Percentiles rank a stretch among this genome's conserved stretches.
These are phyloP conservation scores for Phytophthora hybrid DNA, from an alignment of 352 stramenopile genomes.

Conservation along the genomic window DNA sequence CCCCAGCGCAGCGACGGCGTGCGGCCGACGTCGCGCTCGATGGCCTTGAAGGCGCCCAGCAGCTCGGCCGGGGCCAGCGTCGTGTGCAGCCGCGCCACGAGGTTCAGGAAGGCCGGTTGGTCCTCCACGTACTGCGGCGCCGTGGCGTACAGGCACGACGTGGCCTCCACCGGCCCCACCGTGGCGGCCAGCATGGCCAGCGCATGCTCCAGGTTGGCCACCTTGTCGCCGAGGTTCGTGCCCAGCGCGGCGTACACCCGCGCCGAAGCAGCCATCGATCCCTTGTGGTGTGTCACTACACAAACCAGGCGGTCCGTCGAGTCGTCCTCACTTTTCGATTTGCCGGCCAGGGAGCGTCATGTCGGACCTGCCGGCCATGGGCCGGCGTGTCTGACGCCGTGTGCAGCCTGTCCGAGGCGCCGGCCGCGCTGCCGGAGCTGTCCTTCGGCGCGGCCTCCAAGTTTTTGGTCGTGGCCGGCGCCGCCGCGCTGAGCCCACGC, in stretches of 20 bases:
- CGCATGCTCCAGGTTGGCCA: conserved; percentile 71
- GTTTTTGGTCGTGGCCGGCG: too few relatives aligned
- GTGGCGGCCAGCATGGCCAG: conserved; percentile 54
- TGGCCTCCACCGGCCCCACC: conserved; percentile 69
- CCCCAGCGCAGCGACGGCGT: conserved; percentile 86
- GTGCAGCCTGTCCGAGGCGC: too few relatives aligned
- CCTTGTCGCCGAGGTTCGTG: conserved; percentile 82
- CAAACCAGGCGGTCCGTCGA: background rate
- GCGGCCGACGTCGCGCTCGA: conserved; percentile 92
- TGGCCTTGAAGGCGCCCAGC: conserved; percentile 87
- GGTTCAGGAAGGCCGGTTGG: conserved; percentile 96
- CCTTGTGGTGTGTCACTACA: background rate
- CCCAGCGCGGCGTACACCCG: conserved; percentile 73
- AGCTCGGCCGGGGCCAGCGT: conserved; percentile 77
- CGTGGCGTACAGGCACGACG: conserved; percentile 94
- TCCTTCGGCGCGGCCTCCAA: too few relatives aligned
- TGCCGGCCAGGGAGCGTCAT: background rate
- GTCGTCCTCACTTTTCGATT: background rate
- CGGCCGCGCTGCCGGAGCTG: too few relatives aligned
- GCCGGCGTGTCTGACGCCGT: too few relatives aligned
- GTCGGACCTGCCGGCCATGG: background rate
- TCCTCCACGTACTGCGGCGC: conserved; percentile 95
- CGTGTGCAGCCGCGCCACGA: conserved; percentile 91
- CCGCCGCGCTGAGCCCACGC: too few relatives aligned
- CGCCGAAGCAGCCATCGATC: conserved; percentile 20